A percentile compares a stretch with the other conserved stretches of the same genome.
Conservation (phyloP, 495 filamentous ascomycete species). For the Patellaria atrata region DNA sequence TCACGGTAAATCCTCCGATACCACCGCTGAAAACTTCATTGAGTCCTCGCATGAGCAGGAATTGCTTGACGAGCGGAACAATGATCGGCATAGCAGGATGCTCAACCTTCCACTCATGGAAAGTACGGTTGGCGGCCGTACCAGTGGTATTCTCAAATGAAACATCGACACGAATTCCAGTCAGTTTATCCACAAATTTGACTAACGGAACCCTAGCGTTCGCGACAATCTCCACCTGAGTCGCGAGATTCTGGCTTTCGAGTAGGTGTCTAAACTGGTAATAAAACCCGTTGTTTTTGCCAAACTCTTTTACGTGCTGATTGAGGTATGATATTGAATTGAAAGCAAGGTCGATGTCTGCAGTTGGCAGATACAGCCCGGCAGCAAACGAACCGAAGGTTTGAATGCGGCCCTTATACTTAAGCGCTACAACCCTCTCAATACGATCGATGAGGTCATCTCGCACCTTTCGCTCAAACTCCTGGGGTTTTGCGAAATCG, state of each 20-base stretch:
- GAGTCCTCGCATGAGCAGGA: constrained; percentile 70
- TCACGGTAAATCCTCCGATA: constrained; percentile 87
- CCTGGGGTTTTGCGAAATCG: constrained; percentile 59
- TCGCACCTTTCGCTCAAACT: constrained; percentile 63
- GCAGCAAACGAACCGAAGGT: constrained; percentile 87
- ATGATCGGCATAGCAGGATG: constrained; percentile 75
- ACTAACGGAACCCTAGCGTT: constrained; percentile 82
- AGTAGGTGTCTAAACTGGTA: neutral
- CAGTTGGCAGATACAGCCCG: constrained; percentile 77
- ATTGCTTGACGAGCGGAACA: constrained; percentile 80
- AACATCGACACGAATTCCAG: constrained; percentile 67
- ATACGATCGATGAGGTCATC: constrained; percentile 54
- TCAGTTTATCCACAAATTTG: constrained; percentile 66
- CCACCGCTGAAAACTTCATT: constrained; percentile 86
- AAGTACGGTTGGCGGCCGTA: constrained; percentile 61
- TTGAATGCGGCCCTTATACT: constrained; percentile 42
- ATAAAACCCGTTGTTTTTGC: constrained; percentile 30
- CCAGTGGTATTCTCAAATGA: constrained; percentile 89
- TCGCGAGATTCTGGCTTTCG: constrained; percentile 24
- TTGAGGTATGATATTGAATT: constrained; percentile 48
- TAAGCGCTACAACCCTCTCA: constrained; percentile 34
- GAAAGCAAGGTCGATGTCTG: constrained; percentile 87
- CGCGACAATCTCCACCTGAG: constrained; percentile 47
- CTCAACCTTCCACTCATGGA: constrained; percentile 56
- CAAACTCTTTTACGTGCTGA: constrained; percentile 15